Base-by-base conservation (phyloP, 2,329 filamentous ascomycete species). In the Aspergillus brunneoviolaceus region DNA sequence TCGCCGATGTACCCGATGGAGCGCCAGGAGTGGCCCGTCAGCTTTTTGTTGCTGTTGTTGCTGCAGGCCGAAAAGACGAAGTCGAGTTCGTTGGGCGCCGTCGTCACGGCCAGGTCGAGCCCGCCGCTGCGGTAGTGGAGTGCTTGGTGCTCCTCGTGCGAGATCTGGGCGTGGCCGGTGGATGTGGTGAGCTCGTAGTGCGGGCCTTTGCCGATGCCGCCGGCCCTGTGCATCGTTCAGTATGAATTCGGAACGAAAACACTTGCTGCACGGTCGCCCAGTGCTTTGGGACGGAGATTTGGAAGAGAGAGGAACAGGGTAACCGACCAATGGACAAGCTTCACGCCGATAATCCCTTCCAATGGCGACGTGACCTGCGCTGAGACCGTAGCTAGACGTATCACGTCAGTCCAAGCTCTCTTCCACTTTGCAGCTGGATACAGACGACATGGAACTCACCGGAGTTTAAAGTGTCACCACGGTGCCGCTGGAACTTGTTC, bases 391-490 rank as follows among this genome's bases (percentile, higher is more conserved):
- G 74, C 74, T 74, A 56, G 49, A 45, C 16, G 6, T 3, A 9
- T 45, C 39, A 23, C 23, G 16, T 42, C 47, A 59, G 11, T 29
- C 45, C n/a, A 49, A 5, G 25, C 47, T 49, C 33, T 25, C 48
- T 35, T 50, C 21, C 19, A 7, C 49, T 23, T 23, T 1, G 23
- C 23, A 23, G 23, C 23, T 23, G 23, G 23, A 23, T 23, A 4
- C 4, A 23, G 23, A 23, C 23, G 23, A 23, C 4, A 23, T 23
- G 23, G 4, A 5, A 5, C 23, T 23, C 23, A 76, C 74, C 67
- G 7, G 73, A 76, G 49, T 77, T 77, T 31, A 77, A 59, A 1
- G 74, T 77, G 61, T 78, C 75, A n/a, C 76, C 76, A 31, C 76
- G 74, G 57, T 72, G 69, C 51, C 69, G 66, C 61, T 75, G 75